Base-by-base conservation (phyloP, 2,329 filamentous ascomycete genomes). In the Verticillium zaregamsianum region DNA sequence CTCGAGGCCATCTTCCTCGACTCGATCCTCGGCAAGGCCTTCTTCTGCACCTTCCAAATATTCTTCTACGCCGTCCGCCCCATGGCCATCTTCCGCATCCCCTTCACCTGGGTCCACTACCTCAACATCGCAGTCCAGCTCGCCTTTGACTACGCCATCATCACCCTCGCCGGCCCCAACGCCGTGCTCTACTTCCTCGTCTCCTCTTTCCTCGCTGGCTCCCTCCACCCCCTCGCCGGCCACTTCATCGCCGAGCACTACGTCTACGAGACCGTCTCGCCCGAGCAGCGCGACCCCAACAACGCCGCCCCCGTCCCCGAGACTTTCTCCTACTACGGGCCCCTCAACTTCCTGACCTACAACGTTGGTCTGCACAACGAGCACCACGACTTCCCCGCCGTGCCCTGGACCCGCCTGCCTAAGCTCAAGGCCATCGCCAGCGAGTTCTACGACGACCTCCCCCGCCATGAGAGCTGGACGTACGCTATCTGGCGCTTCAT, bases 181-280 rank as follows among this genome's bases (percentile, higher is more conserved):
- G 84, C 92, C 0, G 72, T 98, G 55, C 84, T 87, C 66, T 99
- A 99, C 80, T 81, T 99, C 52, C 80, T 99, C 59, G 79, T 96
- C 68, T 95, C 90, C 71, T 95, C 91, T 59, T 98, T 99, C 82
- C 85, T 99, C 3, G 95, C 95, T 1, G 95, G 95, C 39, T 94
- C 90, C 56, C 84, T 99, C 35, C 95, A 99, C 78, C 95, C 95
- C 3, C 92, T 94, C 63, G 95, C 95, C 0, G 95, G 92, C 55
- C 95, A 99, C 79, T 99, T 99, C 82, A 99, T 99, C 76, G 93
- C 95, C 62, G 95, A 99, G 80, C 95, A 99, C 78, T 94, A 94
- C 78, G 90, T 94, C 67, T 93, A 92, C 72, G 82, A 88, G 68
- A 87, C 86, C 59, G 79, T 86, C 68, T 80, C 80, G 15, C 80